phyloP scores from a whole-genome alignment of 495 filamentous ascomycete genomes.

The Choiromyces venosus region DNA sequence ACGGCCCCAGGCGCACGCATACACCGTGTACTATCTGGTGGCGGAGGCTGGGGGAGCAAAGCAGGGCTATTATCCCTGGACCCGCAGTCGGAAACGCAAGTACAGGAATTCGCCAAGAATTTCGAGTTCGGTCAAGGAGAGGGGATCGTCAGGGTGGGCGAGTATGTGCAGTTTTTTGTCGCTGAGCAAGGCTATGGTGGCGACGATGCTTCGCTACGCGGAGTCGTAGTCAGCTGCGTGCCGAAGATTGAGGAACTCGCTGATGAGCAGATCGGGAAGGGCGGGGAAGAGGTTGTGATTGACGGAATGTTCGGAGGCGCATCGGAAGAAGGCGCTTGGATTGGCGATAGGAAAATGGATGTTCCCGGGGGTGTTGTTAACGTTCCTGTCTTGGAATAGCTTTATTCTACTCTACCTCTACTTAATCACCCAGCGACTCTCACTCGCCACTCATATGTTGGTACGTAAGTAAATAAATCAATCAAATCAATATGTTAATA shows the following conservation, averaged over 20 bases:
- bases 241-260: slow-evolving; percentile 25
- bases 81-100: slow-evolving; percentile 44
- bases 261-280: slow-evolving; percentile 5
- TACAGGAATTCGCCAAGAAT: slow-evolving; percentile 22
- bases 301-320: slow-evolving; percentile 40
- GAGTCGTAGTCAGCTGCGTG: slow-evolving; percentile 30
- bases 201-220: neutral
- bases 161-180: slow-evolving; percentile 39
- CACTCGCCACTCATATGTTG: neutral
- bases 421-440: neutral
- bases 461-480: neutral
- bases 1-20: slow-evolving; percentile 36
- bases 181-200: slow-evolving; percentile 11
- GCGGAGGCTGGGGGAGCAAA: slow-evolving; percentile 71
- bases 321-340: slow-evolving; percentile 33
- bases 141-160: slow-evolving; percentile 27
- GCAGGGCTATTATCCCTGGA: slow-evolving; percentile 63
- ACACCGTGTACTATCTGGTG: slow-evolving; percentile 60
- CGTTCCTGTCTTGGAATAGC: neutral
- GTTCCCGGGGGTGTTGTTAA: slow-evolving; percentile 35
- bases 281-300: slow-evolving; percentile 14
- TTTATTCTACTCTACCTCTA: too few species aligned
- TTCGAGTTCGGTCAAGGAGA: slow-evolving; percentile 32
- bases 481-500: too few species aligned
- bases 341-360: slow-evolving; percentile 33